Evolutionary conservation across 768 basidiomycete genomes (phyloP).

Genomic region (Paxillus ammoniavirescens): DNA sequence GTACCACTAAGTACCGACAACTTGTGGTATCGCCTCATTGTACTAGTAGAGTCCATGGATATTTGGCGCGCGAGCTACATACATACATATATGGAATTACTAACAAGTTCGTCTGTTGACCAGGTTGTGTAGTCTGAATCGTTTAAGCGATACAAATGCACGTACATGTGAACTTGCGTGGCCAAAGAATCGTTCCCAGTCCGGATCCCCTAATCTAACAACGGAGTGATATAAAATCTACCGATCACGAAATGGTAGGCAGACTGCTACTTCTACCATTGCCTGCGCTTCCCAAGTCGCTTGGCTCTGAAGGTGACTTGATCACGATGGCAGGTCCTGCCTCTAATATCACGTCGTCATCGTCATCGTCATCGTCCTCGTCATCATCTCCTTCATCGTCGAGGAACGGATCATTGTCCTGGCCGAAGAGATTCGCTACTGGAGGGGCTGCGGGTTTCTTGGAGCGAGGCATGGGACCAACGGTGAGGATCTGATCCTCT

Average conservation of each 20-base stretch:
- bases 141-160: too few relatives aligned
- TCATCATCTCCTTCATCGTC: constrained; percentile 49
- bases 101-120: too few relatives aligned
- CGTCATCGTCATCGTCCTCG: constrained; percentile 61
- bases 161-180: too few relatives aligned
- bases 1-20: too few relatives aligned
- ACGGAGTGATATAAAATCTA: too few relatives aligned
- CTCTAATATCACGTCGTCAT: constrained; percentile 73
- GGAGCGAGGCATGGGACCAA: constrained; percentile 48
- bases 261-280: constrained; percentile 10
- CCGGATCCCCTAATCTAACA: too few relatives aligned
- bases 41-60: too few relatives aligned
- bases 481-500: constrained; percentile 51
- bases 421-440: constrained; percentile 32
- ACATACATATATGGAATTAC: too few relatives aligned
- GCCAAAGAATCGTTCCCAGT: too few relatives aligned
- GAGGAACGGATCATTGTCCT: constrained; percentile 38
- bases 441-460: constrained; percentile 40
- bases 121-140: too few relatives aligned
- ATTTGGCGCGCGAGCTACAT: too few relatives aligned
- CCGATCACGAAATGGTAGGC: constrained; percentile 3
- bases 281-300: constrained; percentile 22
- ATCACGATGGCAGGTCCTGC: constrained; percentile 63
- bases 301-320: constrained; percentile 30
- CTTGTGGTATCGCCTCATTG: too few relatives aligned